phyloP scores from a whole-genome alignment of 306 rosid species.

The Ochetophila trinervis region DNA sequence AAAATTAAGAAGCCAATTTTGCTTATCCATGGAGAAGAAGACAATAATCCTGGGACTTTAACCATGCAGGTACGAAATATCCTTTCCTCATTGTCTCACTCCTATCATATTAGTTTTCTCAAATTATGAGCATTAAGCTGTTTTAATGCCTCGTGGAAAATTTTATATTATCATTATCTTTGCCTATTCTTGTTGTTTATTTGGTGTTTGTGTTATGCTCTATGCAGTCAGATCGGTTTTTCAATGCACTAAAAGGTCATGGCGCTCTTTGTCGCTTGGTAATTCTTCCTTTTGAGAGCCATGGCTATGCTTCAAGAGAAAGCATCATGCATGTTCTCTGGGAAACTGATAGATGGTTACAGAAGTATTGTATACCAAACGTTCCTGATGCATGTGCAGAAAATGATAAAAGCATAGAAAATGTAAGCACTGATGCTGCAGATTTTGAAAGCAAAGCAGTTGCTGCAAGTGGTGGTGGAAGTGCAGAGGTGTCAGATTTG shows the following conservation, averaged over 20 bases:
- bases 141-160: not conserved
- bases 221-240: slow-evolving; percentile 91
- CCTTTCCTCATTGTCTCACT: slow-evolving; percentile 4
- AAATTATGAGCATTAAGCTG: not conserved
- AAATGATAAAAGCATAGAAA: slow-evolving; percentile 38
- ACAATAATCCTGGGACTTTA: slow-evolving; percentile 89
- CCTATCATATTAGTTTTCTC: not conserved
- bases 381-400: slow-evolving; percentile 39
- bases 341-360: slow-evolving; percentile 99
- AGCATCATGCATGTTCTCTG: slow-evolving; percentile 99
- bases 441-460: slow-evolving; percentile 54
- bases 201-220: slow-evolving; percentile 20
- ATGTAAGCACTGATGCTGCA: slow-evolving; percentile 31
- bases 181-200: slow-evolving; percentile 20
- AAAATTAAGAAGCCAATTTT: slow-evolving; percentile 94
- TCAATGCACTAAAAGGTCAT: slow-evolving; percentile 95
- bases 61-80: slow-evolving; percentile 80
- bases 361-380: slow-evolving; percentile 59
- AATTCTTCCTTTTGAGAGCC: slow-evolving; percentile 92
- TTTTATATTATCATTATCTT: slow-evolving; percentile 7
- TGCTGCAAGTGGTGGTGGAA: slow-evolving; percentile 67
- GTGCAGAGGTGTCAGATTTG: slow-evolving; percentile 46
- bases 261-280: slow-evolving; percentile 96
- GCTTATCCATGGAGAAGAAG: slow-evolving; percentile 98
- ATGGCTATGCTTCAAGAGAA: slow-evolving; percentile 84